Percentiles rank a stretch among this genome's conserved stretches.
Conservation (phyloP, 139 green algal genomes). For the Mesotaenium endlicherianum region DNA sequence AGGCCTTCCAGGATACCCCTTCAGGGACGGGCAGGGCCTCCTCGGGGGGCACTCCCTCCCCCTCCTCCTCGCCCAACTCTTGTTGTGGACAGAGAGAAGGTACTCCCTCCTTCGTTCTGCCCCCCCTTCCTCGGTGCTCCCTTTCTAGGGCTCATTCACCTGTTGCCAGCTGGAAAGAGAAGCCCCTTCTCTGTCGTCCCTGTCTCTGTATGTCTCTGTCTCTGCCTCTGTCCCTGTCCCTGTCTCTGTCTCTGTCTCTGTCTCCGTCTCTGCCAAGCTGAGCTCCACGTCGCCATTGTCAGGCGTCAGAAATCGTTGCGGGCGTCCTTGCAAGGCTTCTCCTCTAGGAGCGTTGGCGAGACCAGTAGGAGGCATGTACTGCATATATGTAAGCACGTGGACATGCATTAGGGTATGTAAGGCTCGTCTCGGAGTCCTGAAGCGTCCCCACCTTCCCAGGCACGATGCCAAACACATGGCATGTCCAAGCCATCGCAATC, state of each 20-base stretch:
- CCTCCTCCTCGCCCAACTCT: neutral
- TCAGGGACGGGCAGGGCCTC: neutral
- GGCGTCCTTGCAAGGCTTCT: neutral
- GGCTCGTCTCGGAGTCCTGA: too few relatives aligned
- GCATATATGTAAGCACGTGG: too few relatives aligned
- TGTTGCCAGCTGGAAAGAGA: neutral
- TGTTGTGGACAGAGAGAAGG: conserved; percentile 32
- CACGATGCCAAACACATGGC: too few relatives aligned
- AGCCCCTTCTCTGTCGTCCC: neutral
- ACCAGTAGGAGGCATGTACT: too few relatives aligned
- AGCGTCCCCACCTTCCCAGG: too few relatives aligned
- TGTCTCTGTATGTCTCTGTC: neutral
- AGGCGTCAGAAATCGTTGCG: neutral
- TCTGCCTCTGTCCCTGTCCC: too few relatives aligned
- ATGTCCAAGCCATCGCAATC: neutral
- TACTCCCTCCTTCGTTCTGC: neutral
- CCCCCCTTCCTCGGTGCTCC: neutral
- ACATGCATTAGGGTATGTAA: too few relatives aligned
- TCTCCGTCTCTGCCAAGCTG: neutral
- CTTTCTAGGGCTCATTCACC: neutral
- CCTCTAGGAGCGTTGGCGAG: neutral
- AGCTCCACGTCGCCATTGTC: neutral
- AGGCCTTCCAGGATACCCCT: neutral
- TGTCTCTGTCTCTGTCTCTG: neutral
- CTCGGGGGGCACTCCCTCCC: neutral